Base-by-base conservation (phyloP, 305 asterid genomes). In the Rubia balearica region DNA sequence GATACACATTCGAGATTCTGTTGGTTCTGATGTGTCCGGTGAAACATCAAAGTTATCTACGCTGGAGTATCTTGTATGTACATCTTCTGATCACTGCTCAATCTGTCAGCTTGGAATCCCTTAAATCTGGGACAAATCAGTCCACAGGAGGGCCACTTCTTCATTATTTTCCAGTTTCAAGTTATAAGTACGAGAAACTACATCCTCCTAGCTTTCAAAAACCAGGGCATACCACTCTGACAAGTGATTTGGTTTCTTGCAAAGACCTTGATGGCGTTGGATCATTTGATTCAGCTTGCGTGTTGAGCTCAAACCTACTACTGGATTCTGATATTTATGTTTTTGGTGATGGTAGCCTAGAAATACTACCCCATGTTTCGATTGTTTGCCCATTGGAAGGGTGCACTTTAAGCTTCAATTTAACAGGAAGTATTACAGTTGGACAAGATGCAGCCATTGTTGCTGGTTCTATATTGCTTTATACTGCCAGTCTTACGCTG, bases 191-290 rank as follows among this genome's bases (percentile, higher is more conserved):
- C 61, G 76, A 56, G 73, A 71, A 57, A 68, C 74, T 60, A 71
- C 68, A 65, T 8, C 40, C 56, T 56, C 16, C 68, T 38, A 66
- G 69, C 69, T 65, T 73, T 71, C 78, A 61, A 56, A 78, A 77
- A 65, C 81, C 74, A 21, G 67, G 78, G 57, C 56, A 65, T 71
- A 65, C 74, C 8, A 61, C 69, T 41, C 77, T 60, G 73, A 63
- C 5, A 8, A 81, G 81, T 75, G 74, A 75, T 63, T 79, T 72
- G 73, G 79, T 79, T 74, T 85, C 96, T 68, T 93, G 98, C 79
- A 91, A 82, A 87, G 96, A 93, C 82, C 90, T 93, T 77, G 83
- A 85, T 78, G 98, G 98, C 68, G 87, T 86, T 74, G 97, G 98
- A 45, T 90, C 97, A 57, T 90, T 93, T 80, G 83, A 89, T 73